These are phyloP conservation scores for Pythium aphanidermatum DNA, from an alignment of 352 stramenopile species.

Conservation along the genomic window DNA sequence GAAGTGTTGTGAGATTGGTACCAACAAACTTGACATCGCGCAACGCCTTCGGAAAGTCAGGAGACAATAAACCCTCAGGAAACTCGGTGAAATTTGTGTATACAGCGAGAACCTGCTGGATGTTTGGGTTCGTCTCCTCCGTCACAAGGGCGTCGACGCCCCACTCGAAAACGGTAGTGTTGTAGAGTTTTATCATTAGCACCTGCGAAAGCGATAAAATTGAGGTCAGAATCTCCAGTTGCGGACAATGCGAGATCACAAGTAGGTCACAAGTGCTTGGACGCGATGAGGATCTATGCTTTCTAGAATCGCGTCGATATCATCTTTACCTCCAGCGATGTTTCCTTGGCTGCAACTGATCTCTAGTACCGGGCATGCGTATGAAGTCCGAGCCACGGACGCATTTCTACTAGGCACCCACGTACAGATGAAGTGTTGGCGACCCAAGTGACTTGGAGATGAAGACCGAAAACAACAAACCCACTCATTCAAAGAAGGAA, in stretches of 20 bases:
- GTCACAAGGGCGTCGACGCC: neutral
- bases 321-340: neutral
- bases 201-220: neutral
- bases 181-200: slow-evolving; percentile 8
- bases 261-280: no score
- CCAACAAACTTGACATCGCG: slow-evolving; percentile 8
- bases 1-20: slow-evolving; percentile 7
- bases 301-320: neutral
- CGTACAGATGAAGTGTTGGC: neutral
- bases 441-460: neutral
- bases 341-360: slow-evolving; percentile 4
- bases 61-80: neutral
- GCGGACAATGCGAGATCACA: slow-evolving; percentile 8
- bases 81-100: slow-evolving; percentile 3
- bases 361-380: slow-evolving; percentile 8
- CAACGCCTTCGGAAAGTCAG: neutral
- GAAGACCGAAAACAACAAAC: neutral
- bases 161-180: slow-evolving; percentile 1
- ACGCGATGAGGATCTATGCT: neutral
- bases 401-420: slow-evolving; percentile 5
- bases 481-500: neutral
- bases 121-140: neutral
- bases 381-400: neutral
- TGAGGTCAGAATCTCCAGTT: slow-evolving; percentile 1
- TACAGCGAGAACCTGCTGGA: neutral